These are phyloP conservation scores for Yamadazyma takamatsuzukensis DNA, from an alignment of 805 yeast species.

Conservation along the genomic window DNA sequence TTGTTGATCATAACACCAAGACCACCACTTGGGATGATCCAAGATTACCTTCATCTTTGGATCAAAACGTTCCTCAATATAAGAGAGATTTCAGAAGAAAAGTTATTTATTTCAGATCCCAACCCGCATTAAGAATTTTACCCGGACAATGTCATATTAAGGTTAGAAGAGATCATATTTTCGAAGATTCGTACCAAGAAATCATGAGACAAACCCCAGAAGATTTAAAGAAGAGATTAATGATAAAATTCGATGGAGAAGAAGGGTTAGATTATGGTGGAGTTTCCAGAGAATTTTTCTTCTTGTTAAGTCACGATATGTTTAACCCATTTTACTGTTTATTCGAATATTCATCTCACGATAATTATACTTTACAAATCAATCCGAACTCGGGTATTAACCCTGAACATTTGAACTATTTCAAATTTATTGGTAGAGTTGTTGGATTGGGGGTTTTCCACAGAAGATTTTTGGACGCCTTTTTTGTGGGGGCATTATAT, in stretches of 20 bases:
- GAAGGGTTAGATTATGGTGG: slow-evolving; percentile 99
- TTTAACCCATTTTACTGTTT: slow-evolving; percentile 97
- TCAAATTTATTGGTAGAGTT: slow-evolving; percentile 97
- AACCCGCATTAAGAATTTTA: slow-evolving; percentile 92
- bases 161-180: slow-evolving; percentile 92
- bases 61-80: slow-evolving; percentile 98
- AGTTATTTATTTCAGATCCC: slow-evolving; percentile 95
- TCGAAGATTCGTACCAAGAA: slow-evolving; percentile 97
- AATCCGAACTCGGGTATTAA: slow-evolving; percentile 96
- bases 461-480: slow-evolving; percentile 94
- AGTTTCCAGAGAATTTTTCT: slow-evolving; percentile 96
- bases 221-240: slow-evolving; percentile 92
- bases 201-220: slow-evolving; percentile 99
- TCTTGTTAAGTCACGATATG: slow-evolving; percentile 95
- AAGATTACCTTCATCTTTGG: slow-evolving; percentile 92
- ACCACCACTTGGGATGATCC: slow-evolving; percentile 99
- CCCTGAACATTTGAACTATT: slow-evolving; percentile 96
- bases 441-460: slow-evolving; percentile 99
- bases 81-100: slow-evolving; percentile 98
- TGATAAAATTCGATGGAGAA: slow-evolving; percentile 99
- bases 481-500: slow-evolving; percentile 96
- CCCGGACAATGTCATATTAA: slow-evolving; percentile 99
- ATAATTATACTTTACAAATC: slow-evolving; percentile 95
- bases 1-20: slow-evolving; percentile 98
- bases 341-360: slow-evolving; percentile 96